Base-by-base conservation (phyloP, 73 alveolate species). In the Tetrahymena elliotti region DNA sequence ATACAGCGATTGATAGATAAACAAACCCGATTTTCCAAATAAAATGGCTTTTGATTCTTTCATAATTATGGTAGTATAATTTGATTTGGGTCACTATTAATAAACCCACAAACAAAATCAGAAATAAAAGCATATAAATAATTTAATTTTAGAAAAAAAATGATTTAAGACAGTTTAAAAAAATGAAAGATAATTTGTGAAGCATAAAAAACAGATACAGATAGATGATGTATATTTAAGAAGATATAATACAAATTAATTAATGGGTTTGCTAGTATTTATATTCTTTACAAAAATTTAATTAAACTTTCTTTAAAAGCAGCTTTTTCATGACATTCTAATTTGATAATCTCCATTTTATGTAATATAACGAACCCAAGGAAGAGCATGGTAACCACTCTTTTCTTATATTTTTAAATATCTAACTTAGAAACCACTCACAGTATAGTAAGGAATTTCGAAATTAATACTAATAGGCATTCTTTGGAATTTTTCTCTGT, bases 381-480 rank as follows among this genome's bases (percentile, higher is more conserved):
- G 98, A 36, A 95, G 97, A 12, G 99, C 99, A 93, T 99, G 98
- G 93, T 99, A 99, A 36, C 99, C 99, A 93, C 99, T 95, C 97
- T 98, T 99, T 95, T 99, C 99, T 39, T 97, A 96, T 52, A 99
- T 99, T 97, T 99, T 99, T 38, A 99, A 98, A 96, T 99, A 99
- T 96, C 99, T 97, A 88, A 98, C 99, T 93, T 97, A 96, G 36
- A 98, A 96, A 37, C 99, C 99, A n/a, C 99, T 95, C 16, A 98
- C 99, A 13, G 99, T 98, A 98, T 99, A 99, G 93, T 98, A 98
- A 22, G 99, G 99, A 96, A 99, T 99, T 96, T 99, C 99, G 96
- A 98, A 99, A 93, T 97, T 99, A 38, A 99, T 98, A 33, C 97
- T 95, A 83, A 99, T 99, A 7, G 99, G 99, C 92, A 97, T 96